Evolutionary conservation across 306 rosid genomes (phyloP).

Genomic region (Cicer bijugum): DNA sequence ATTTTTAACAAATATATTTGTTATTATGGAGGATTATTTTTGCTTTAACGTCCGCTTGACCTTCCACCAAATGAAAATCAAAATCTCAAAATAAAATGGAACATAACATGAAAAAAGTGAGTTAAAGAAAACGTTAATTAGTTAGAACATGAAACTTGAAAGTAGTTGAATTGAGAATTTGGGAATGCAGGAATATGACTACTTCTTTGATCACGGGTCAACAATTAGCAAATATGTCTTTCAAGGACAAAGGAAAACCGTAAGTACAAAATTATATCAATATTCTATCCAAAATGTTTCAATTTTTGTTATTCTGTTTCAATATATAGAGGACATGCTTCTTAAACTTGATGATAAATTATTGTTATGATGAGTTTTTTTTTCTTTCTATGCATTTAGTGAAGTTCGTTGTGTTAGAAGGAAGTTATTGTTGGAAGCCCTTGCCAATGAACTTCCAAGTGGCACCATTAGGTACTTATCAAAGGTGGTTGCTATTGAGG

Average conservation of each 20-base stretch:
- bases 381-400: slow-evolving; percentile 21
- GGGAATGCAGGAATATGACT: slow-evolving; percentile 53
- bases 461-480: slow-evolving; percentile 72
- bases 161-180: background rate
- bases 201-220: slow-evolving; percentile 57
- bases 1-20: too few species aligned
- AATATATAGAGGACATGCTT: background rate
- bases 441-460: slow-evolving; percentile 69
- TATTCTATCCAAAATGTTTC: background rate
- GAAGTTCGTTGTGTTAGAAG: slow-evolving; percentile 69
- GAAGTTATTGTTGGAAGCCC: slow-evolving; percentile 58
- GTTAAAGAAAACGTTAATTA: too few species aligned
- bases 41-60: too few species aligned
- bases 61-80: too few species aligned
- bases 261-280: slow-evolving; percentile 43
- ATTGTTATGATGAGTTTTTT: background rate
- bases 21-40: too few species aligned
- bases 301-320: background rate
- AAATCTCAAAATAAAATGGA: too few species aligned
- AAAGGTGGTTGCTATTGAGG: slow-evolving; percentile 71
- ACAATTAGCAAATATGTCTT: slow-evolving; percentile 46
- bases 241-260: slow-evolving; percentile 50
- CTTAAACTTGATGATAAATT: slow-evolving; percentile 9
- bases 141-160: too few species aligned
- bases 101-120: too few species aligned